Evolutionary conservation across 805 yeast genomes (phyloP).

Genomic region (Kuraishia ogatae): DNA sequence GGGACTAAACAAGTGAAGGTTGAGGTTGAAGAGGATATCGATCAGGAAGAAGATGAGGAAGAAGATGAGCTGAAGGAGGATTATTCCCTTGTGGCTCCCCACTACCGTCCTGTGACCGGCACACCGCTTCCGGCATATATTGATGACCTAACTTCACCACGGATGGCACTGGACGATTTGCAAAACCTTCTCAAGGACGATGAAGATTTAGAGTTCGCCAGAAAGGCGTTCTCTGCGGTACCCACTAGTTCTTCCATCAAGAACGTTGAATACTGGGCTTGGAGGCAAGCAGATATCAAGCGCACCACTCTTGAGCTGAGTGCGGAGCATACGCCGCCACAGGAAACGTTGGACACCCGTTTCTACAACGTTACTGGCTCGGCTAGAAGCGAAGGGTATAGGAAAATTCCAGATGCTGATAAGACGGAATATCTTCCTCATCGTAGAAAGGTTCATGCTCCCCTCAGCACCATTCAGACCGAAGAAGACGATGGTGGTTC

Average conservation of each 20-base stretch:
- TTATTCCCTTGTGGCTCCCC: conserved; percentile 20
- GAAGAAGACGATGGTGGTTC: conserved; percentile 37
- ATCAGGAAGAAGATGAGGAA: conserved; percentile 18
- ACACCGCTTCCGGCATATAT: conserved; percentile 49
- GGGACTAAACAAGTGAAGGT: conserved; percentile 13
- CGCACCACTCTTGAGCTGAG: conserved; percentile 13
- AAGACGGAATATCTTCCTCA: conserved; percentile 79
- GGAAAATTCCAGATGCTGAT: conserved; percentile 60
- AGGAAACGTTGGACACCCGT: conserved; percentile 17
- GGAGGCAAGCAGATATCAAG: conserved; percentile 39
- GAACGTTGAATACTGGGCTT: conserved; percentile 54
- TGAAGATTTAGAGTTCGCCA: conserved; percentile 58
- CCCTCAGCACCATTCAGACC: conserved; percentile 62
- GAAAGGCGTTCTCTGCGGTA: conserved; percentile 28
- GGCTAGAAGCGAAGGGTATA: conserved; percentile 66
- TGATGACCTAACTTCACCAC: conserved; percentile 27
- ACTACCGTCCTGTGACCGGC: conserved; percentile 43
- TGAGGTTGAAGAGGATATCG: conserved; percentile 12
- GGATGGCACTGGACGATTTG: conserved; percentile 23
- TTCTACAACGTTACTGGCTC: conserved; percentile 45
- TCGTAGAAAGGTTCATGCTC: conserved; percentile 57
- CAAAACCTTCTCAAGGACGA: conserved; percentile 57
- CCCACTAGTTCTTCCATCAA: conserved; percentile 13
- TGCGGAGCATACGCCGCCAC: conserved; percentile 19
- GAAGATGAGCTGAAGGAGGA: conserved; percentile 15